Evolutionary conservation across 2,329 filamentous ascomycete species (phyloP).

Genomic region (Aspergillus fijiensis): DNA sequence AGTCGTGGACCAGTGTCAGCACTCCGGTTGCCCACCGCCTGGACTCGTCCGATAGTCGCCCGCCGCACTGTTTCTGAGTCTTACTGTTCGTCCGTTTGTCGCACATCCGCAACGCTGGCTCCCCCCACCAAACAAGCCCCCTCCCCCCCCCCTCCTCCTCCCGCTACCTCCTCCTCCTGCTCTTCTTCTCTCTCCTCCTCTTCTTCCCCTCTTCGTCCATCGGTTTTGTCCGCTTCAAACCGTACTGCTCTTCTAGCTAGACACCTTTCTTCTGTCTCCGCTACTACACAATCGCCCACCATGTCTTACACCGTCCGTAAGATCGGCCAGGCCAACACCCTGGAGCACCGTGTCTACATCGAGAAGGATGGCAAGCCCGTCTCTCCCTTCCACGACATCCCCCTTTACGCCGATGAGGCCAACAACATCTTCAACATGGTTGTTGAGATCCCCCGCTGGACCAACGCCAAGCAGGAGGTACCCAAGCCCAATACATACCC

Average conservation of each 20-base stretch:
- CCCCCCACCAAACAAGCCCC: constrained; percentile 40
- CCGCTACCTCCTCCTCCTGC: constrained; percentile 16
- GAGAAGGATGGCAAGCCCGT: constrained; percentile 94
- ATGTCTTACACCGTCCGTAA: constrained; percentile 74
- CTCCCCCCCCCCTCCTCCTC: constrained; percentile 25
- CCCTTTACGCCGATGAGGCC: constrained; percentile 94
- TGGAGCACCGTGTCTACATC: constrained; percentile 96
- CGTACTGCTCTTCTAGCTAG: constrained; percentile 48
- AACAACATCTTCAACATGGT: constrained; percentile 98
- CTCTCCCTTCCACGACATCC: constrained; percentile 98
- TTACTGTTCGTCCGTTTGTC: constrained; percentile 27
- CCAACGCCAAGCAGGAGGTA: constrained; percentile 99
- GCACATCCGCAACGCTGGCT: constrained; percentile 43
- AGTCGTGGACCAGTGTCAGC: constrained; percentile 5
- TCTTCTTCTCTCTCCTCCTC: constrained; percentile 28
- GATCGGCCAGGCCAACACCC: constrained; percentile 83
- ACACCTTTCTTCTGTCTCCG: constrained; percentile 46
- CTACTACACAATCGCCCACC: constrained; percentile 30
- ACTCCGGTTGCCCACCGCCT: constrained; percentile 38
- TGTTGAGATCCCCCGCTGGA: constrained; percentile 99
- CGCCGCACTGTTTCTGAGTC: constrained; percentile 10
- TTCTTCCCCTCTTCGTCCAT: constrained; percentile 21
- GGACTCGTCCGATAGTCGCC: constrained; percentile 20
- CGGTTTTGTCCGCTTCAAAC: constrained; percentile 26
- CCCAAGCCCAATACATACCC: constrained; percentile 31